Conservation (phyloP, 768 basidiomycete genomes). For the Pulveroboletus sp. region DNA sequence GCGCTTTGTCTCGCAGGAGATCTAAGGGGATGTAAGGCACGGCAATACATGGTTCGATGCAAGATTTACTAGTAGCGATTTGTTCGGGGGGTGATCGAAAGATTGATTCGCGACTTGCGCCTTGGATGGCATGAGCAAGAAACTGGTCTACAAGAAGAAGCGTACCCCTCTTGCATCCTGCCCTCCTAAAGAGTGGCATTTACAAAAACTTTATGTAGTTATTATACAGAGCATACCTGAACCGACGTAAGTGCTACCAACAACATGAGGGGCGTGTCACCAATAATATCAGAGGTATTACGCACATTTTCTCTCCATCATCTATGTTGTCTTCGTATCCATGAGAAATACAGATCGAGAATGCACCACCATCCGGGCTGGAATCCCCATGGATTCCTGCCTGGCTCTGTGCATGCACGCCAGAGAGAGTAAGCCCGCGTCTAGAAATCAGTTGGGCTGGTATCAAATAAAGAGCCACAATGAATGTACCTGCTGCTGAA, state of each 20-base stretch:
- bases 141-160: not conserved
- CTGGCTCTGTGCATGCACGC: slow-evolving; percentile 33
- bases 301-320: slow-evolving; percentile 36
- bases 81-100: slow-evolving; percentile 20
- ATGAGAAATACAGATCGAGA: slow-evolving; percentile 40
- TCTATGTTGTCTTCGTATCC: slow-evolving; percentile 44
- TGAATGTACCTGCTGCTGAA: slow-evolving; percentile 22
- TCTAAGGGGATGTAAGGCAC: slow-evolving; percentile 15
- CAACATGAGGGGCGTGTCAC: not conserved
- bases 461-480: not conserved
- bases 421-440: slow-evolving; percentile 18
- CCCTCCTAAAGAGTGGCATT: slow-evolving; percentile 17
- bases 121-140: slow-evolving; percentile 11
- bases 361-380: slow-evolving; percentile 28
- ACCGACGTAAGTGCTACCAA: slow-evolving; percentile 34
- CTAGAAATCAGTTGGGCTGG: slow-evolving; percentile 11
- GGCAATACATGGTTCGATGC: not conserved
- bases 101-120: slow-evolving; percentile 23
- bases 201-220: too few species aligned
- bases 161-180: slow-evolving; percentile 19
- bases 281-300: not conserved
- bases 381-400: slow-evolving; percentile 41
- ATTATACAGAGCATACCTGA: slow-evolving; percentile 16
- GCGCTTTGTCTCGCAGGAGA: slow-evolving; percentile 26
- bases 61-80: slow-evolving; percentile 16